Evolutionary conservation across 1,284 basidiomycete genomes (phyloP).

Genomic region (Puccinia polysora): DNA sequence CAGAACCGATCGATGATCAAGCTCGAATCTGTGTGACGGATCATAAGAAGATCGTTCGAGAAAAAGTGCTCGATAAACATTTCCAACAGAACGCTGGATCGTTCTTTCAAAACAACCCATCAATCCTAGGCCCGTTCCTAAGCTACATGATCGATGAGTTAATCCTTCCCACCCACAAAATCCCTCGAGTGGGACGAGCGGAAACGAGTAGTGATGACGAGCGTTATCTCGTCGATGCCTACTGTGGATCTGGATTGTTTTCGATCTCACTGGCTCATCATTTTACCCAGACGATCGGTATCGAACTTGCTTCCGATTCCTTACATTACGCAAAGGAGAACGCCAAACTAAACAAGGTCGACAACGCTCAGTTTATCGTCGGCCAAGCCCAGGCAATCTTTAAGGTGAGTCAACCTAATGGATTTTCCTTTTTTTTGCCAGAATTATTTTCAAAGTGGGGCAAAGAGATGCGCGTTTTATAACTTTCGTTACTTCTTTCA

Average conservation of each 20-base stretch:
- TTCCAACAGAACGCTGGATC: slow-evolving; percentile 85
- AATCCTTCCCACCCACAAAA: background rate
- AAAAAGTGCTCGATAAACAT: slow-evolving; percentile 71
- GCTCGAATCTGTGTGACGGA: slow-evolving; percentile 73
- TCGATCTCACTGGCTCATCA: slow-evolving; percentile 75
- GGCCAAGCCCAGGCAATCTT: slow-evolving; percentile 61
- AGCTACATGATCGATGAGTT: slow-evolving; percentile 62
- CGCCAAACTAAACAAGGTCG: slow-evolving; percentile 66
- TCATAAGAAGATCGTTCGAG: slow-evolving; percentile 74
- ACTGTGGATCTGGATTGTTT: slow-evolving; percentile 73
- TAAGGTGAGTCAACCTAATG: slow-evolving; percentile 55
- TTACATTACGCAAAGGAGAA: slow-evolving; percentile 77
- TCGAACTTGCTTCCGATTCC: slow-evolving; percentile 68
- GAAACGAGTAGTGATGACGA: slow-evolving; percentile 12
- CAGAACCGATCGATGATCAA: slow-evolving; percentile 54
- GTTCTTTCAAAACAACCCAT: slow-evolving; percentile 99
- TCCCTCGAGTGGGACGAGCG: background rate
- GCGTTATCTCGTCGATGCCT: slow-evolving; percentile 51
- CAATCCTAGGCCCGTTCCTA: slow-evolving; percentile 76
- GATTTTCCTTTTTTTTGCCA: slow-evolving; percentile 63
- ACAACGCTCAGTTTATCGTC: slow-evolving; percentile 57
- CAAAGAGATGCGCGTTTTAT: too few relatives aligned
- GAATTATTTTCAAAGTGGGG: too few relatives aligned
- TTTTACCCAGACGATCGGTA: slow-evolving; percentile 77
- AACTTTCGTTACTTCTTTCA: too few relatives aligned